Evolutionary conservation across 139 green algal species (phyloP).

Genomic region (Auxenochlorella pyrenoidosa): DNA sequence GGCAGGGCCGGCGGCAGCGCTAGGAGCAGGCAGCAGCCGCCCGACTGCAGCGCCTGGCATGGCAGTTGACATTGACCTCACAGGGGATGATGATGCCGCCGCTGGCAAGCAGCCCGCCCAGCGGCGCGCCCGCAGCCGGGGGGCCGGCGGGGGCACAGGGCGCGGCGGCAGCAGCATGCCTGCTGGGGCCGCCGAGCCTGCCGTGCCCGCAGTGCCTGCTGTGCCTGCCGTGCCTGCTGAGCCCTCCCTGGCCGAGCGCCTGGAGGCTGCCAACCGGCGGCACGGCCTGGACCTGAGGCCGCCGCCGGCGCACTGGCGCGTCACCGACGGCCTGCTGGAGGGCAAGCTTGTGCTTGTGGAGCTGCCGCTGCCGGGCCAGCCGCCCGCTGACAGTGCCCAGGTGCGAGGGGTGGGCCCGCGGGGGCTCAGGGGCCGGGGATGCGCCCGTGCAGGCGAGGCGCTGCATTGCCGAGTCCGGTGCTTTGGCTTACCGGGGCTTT

Average conservation of each 20-base stretch:
- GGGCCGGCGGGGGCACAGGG: background rate
- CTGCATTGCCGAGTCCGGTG: no score
- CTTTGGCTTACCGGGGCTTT: no score
- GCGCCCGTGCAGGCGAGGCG: background rate
- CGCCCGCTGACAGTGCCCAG: background rate
- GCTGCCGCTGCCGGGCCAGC: background rate
- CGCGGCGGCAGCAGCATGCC: background rate
- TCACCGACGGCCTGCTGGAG: background rate
- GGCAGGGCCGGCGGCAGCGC: background rate
- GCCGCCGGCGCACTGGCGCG: background rate
- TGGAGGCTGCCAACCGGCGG: background rate
- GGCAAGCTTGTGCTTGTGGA: conserved; percentile 1
- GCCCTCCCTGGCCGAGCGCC: background rate
- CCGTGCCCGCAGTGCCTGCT: background rate
- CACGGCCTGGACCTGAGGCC: background rate
- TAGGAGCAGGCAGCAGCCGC: background rate
- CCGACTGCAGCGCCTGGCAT: background rate
- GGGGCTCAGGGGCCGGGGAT: background rate
- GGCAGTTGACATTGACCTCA: background rate
- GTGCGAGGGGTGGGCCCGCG: background rate
- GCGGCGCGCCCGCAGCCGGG: background rate
- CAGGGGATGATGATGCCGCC: background rate
- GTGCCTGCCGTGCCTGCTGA: background rate
- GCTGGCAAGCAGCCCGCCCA: background rate
- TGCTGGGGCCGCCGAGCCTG: background rate